Percentiles rank a stretch among this genome's conserved stretches.
Conservation (phyloP, 2,329 filamentous ascomycete species). For the Triangularia setosa region DNA sequence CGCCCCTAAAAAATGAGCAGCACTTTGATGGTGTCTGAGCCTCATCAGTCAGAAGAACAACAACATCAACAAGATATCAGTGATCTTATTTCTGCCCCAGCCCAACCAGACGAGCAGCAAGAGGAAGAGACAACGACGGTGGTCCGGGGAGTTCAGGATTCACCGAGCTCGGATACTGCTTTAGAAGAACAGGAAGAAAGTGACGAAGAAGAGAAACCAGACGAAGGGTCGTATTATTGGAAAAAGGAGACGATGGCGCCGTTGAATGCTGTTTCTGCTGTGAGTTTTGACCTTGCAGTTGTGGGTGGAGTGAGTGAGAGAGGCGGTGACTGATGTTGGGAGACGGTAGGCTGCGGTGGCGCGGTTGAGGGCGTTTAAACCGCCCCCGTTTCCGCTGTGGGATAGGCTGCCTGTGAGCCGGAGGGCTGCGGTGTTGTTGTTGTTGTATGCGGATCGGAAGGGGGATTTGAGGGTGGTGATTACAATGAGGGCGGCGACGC, state of each 20-base stretch:
- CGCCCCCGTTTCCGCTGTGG: constrained; percentile 60
- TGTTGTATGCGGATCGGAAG: constrained; percentile 78
- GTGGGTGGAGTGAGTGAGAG: not conserved
- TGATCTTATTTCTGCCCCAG: not conserved
- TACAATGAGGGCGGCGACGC: constrained; percentile 61
- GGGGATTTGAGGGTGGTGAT: constrained; percentile 73
- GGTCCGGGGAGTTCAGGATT: not conserved
- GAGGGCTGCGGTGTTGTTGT: constrained; percentile 80
- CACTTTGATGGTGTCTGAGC: not conserved
- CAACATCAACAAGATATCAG: not conserved
- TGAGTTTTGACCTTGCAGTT: constrained; percentile 36
- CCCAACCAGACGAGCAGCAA: not conserved
- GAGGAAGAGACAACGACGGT: not conserved
- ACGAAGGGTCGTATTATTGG: constrained; percentile 51
- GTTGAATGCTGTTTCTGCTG: constrained; percentile 51
- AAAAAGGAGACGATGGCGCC: constrained; percentile 55
- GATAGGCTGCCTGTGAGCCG: constrained; percentile 58
- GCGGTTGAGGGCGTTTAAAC: constrained; percentile 56
- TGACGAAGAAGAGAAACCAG: constrained; percentile 14
- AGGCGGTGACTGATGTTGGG: not conserved
- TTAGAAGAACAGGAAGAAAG: not conserved
- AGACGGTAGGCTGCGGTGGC: constrained; percentile 51
- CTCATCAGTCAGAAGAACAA: not conserved
- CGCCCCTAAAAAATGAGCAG: not conserved
- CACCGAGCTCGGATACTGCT: not conserved